Percentiles rank a stretch among this genome's conserved stretches.
These are phyloP conservation scores for Lactuca saligna DNA, from an alignment of 129 eudicot species.

Conservation along the genomic window DNA sequence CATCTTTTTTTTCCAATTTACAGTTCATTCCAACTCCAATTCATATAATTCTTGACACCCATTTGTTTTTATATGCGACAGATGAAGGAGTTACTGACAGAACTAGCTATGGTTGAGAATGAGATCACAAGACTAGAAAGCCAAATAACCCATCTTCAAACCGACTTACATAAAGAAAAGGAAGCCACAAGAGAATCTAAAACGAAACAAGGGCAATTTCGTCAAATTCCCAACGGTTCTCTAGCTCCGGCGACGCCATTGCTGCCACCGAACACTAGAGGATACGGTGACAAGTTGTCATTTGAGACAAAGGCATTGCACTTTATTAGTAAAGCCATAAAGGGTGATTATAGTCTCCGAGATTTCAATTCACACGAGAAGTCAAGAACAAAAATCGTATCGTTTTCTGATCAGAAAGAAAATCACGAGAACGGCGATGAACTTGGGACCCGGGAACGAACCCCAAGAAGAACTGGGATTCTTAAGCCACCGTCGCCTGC, in stretches of 20 bases:
- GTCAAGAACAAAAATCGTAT: conserved; percentile 26
- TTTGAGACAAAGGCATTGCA: conserved; percentile 83
- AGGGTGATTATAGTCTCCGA: conserved; percentile 74
- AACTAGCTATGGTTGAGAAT: conserved; percentile 74
- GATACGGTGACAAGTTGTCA: conserved; percentile 41
- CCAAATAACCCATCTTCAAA: conserved; percentile 70
- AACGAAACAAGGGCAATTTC: conserved; percentile 28
- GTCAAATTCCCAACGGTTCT: conserved; percentile 29
- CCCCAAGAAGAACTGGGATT: conserved; percentile 53
- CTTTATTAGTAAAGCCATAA: conserved; percentile 90
- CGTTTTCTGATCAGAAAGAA: conserved; percentile 48
- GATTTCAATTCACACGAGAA: conserved; percentile 53
- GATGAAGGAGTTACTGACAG: conserved; percentile 77
- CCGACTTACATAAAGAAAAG: conserved; percentile 52
- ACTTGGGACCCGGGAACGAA: conserved; percentile 38
- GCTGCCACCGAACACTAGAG: conserved; percentile 21
- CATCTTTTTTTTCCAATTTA: not conserved
- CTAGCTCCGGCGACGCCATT: conserved; percentile 33
- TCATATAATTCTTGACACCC: not conserved
- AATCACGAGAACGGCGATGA: conserved; percentile 35
- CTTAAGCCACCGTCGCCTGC: conserved; percentile 70
- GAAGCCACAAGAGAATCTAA: conserved; percentile 45
- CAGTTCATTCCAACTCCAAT: not conserved
- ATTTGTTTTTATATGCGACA: conserved; percentile 11
- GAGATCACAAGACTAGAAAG: conserved; percentile 79